These are phyloP conservation scores for Tulasnella sp. DNA, from an alignment of 768 basidiomycete species.

Conservation along the genomic window DNA sequence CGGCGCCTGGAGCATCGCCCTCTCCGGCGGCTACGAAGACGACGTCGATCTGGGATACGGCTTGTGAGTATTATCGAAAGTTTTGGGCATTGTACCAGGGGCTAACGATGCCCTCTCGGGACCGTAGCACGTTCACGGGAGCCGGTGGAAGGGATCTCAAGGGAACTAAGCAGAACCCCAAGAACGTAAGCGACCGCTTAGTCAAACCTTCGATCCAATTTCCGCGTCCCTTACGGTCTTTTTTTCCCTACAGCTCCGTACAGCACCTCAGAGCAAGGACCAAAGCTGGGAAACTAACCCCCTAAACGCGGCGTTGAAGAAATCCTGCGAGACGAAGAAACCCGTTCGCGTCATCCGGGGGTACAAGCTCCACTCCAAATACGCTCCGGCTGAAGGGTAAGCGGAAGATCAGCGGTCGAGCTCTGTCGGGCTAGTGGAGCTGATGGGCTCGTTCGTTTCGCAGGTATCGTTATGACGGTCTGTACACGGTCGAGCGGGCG, in stretches of 20 bases:
- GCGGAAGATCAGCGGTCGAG: slow-evolving; percentile 5
- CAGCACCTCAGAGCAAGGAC: slow-evolving; percentile 75
- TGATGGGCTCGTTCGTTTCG: background rate
- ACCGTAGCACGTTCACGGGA: slow-evolving; percentile 21
- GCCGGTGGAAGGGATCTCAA: slow-evolving; percentile 75
- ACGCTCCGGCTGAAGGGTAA: slow-evolving; percentile 70
- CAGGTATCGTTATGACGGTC: slow-evolving; percentile 84
- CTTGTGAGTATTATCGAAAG: slow-evolving; percentile 45
- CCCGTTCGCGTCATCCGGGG: slow-evolving; percentile 84
- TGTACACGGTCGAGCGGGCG: slow-evolving; percentile 71
- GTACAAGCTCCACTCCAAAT: slow-evolving; percentile 59
- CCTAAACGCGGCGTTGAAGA: slow-evolving; percentile 61
- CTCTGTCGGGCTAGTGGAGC: background rate
- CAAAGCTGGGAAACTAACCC: slow-evolving; percentile 63
- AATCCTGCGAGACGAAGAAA: slow-evolving; percentile 65
- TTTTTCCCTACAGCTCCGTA: slow-evolving; percentile 51
- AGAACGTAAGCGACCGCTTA: slow-evolving; percentile 48
- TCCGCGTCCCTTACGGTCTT: background rate
- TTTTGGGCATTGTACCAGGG: slow-evolving; percentile 60
- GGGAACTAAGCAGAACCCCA: slow-evolving; percentile 70
- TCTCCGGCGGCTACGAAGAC: slow-evolving; percentile 83
- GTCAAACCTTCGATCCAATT: background rate
- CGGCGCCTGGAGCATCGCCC: slow-evolving; percentile 75
- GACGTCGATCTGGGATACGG: slow-evolving; percentile 73
- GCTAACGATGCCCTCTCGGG: slow-evolving; percentile 3